Evolutionary conservation across 2,329 filamentous ascomycete genomes (phyloP), one percentile per base, ranked within the genome.

Genomic region (Cryoendolithus antarcticus): DNA sequence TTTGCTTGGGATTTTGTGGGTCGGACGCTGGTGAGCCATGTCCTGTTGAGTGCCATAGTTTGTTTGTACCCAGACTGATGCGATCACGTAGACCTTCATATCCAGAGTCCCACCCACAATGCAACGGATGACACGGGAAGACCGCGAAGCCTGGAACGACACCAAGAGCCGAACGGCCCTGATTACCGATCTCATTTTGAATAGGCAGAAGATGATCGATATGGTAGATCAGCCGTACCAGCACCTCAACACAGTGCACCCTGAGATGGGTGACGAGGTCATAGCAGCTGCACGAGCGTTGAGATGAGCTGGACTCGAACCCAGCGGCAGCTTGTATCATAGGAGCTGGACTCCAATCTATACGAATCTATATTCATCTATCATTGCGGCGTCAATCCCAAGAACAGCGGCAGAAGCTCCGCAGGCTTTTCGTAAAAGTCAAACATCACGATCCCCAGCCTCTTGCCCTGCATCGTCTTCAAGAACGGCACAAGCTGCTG

Each of bases 371-470:
- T 32, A 32, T 4, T n/a, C 30, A n/a, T 32, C 12, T 32, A 13
- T 35, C 30, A 30, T 37, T 51, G 51, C 15, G 37, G 38, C 19
- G 49, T 39, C 31, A 57, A 37, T 10, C 47, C 44, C 42, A 70
- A 45, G 29, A 68, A 58, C 2, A 57, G 53, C 39, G 60, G 52
- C 11, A 71, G 47, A 35, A 72, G 45, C 3, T 62, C 57, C 2
- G 40, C 48, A 0, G 66, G 67, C 45, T 61, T 51, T 33, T 70
- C 62, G 46, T 62, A 72, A 45, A 67, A 72, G 47, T 72, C 69
- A 51, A 72, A 62, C 56, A 72, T 69, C 9, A 71, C 62, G 43
- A 72, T 65, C 0, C 69, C 69, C n/a, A 71, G 36, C 37, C 69
- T 58, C 49, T 64, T 61, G 2, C 66, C 65, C 21, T 45, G 29